Base-by-base conservation (phyloP, 192 early-diverging fungal species). In the Gonapodya sp. region DNA sequence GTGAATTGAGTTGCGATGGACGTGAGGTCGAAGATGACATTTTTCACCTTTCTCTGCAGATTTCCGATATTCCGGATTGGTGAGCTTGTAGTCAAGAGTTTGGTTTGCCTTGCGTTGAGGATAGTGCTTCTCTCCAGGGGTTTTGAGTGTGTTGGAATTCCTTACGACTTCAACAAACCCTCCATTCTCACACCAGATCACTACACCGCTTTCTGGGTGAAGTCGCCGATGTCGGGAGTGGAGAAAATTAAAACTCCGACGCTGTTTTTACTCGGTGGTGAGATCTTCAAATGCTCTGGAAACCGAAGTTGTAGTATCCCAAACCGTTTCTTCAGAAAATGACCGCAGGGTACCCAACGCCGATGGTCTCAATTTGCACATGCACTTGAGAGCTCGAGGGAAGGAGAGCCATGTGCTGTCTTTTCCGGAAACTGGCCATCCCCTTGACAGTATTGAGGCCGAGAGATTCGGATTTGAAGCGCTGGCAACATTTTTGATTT, bases 11-110 rank as follows among this genome's bases (percentile, higher is more conserved):
- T n/a, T n/a, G n/a, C n/a, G n/a, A n/a, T n/a, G n/a, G n/a, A n/a
- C n/a, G n/a, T n/a, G n/a, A n/a, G n/a, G n/a, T n/a, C n/a, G n/a
- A n/a, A n/a, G n/a, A n/a, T n/a, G n/a, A n/a, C n/a, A n/a, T n/a
- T n/a, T n/a, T n/a, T n/a, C n/a, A n/a, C n/a, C n/a, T n/a, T n/a
- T n/a, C n/a, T n/a, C n/a, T n/a, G n/a, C n/a, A n/a, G n/a, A 87
- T 87, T 79, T 87, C 88, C n/a, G 92, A 94, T 79, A 93, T 93
- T 80, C 87, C 86, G 1, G 91, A 94, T 80, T 94, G 94, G 93
- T 89, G 88, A 24, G 73, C 92, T 89, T 83, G 90, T 90, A 2
- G 93, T 83, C 88, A n/a, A 92, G 88, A 0, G 77, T 64, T 8
- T 8, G 46, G 46, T 64, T 64, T 64, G 8, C 8, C 24, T 64